Percentiles rank a stretch among this genome's conserved stretches.
These are phyloP conservation scores for Aureobasidium sp. DNA, from an alignment of 2,329 filamentous ascomycete species.

Conservation along the genomic window DNA sequence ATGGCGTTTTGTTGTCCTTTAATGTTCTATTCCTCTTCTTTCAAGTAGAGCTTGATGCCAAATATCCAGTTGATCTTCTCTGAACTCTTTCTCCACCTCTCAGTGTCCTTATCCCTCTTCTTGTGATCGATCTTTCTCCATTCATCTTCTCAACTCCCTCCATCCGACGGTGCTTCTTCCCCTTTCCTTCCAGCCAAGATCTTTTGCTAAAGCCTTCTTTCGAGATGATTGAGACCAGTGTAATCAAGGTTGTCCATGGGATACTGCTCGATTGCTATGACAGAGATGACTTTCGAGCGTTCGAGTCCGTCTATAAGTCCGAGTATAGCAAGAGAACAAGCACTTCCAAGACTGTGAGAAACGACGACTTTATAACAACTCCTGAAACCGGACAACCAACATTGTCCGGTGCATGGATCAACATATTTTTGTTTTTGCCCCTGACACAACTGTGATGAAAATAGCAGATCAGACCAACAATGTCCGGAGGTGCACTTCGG, in stretches of 20 bases:
- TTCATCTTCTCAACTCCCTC: neutral
- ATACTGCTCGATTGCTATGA: neutral
- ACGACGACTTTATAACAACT: neutral
- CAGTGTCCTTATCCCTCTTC: neutral
- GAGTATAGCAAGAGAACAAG: neutral
- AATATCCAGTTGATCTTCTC: neutral
- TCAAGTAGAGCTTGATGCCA: neutral
- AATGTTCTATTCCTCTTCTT: neutral
- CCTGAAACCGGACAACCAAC: neutral
- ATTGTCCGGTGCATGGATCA: constrained; percentile 9
- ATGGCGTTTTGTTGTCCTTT: neutral
- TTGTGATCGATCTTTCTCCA: neutral
- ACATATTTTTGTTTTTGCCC: neutral
- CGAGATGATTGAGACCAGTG: neutral
- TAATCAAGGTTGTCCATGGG: too few relatives aligned
- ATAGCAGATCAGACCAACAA: constrained; percentile 10
- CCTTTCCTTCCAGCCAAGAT: too few relatives aligned
- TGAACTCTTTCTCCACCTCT: neutral
- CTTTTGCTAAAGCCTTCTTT: too few relatives aligned
- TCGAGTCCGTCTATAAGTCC: too few relatives aligned
- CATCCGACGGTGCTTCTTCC: too few relatives aligned
- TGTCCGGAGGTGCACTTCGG: constrained; percentile 7
- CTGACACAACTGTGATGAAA: neutral
- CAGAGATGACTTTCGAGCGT: neutral
- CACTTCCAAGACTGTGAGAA: neutral